Evolutionary conservation across 257 asterid genomes (phyloP).

Genomic region (Solanum paucissectum): DNA sequence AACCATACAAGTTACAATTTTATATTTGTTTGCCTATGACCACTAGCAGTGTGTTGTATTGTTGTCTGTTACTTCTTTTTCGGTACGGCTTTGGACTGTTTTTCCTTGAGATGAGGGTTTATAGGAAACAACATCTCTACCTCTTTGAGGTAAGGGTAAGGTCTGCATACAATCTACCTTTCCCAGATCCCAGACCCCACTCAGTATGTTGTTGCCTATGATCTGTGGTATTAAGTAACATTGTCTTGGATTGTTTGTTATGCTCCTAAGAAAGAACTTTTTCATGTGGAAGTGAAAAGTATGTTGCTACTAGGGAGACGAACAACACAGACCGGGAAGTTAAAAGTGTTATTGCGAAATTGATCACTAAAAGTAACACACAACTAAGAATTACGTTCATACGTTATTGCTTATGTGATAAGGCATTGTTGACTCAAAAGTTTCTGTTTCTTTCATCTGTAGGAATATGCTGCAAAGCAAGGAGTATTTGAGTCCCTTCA

Average conservation of each 20-base stretch:
- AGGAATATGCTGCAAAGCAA: conserved; percentile 35
- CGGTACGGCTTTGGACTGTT: not conserved
- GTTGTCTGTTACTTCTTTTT: not conserved
- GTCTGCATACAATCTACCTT: not conserved
- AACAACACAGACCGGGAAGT: not conserved
- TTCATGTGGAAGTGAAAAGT: not conserved
- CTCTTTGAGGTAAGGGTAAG: not conserved
- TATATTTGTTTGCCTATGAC: not conserved
- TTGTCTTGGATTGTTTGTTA: not conserved
- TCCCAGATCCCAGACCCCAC: not conserved
- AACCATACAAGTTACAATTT: not conserved
- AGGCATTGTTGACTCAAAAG: not conserved
- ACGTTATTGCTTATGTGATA: not conserved
- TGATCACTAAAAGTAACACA: not conserved
- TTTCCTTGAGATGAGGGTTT: not conserved
- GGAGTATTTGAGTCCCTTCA: conserved; percentile 35
- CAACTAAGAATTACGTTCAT: not conserved
- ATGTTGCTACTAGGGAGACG: not conserved
- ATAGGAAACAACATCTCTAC: not conserved
- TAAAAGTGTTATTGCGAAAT: not conserved
- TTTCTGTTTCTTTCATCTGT: not conserved
- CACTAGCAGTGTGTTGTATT: not conserved
- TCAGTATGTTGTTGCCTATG: not conserved
- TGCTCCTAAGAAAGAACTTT: not conserved
- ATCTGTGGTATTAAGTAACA: not conserved